Evolutionary conservation across 2,329 filamentous ascomycete genomes (phyloP), one percentile per base, ranked within the genome.

Genomic region (Aureobasidium sp.): DNA sequence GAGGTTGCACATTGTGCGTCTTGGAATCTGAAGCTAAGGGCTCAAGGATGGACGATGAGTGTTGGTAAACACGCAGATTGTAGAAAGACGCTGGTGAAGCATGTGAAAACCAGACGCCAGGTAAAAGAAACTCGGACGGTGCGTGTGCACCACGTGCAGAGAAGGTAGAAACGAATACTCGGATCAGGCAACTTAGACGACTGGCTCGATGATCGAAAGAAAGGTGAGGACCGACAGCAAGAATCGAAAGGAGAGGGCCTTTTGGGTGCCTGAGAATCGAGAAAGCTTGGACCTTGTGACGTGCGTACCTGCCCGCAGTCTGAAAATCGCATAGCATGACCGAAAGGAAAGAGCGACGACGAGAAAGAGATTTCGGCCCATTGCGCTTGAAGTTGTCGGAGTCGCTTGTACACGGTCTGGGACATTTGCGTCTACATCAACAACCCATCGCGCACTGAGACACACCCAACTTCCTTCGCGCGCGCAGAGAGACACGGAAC

Each of bases 331-430:
- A 55, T 55, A 55, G 37, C 51, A 55, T 55, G 51, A 55, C 25
- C 35, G 25, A 43, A 43, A 43, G 37, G 51, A 21, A 43, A 31
- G 51, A 57, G 53, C 29, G 29, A 35, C 21, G 40, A 46, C 53
- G 51, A 57, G 53, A 57, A 57, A 57, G 53, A 57, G 53, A 46
- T 57, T 57, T 55, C 19, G 10, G 25, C 9, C 42, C 31, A 57
- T 57, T 27, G 53, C 53, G 23, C 37, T 33, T 23, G 21, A 31
- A 17, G 13, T 33, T 11, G 25, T n/a, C 40, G 21, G 37, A 27
- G 21, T 27, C 13, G 27, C 46, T 21, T 23, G 38, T 19, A 29
- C 27, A 19, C 21, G 46, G 21, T 33, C 21, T 37, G 19, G 29
- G 10, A 27, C 38, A 13, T n/a, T 19, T 15, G 15, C 42, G 13